Evolutionary conservation across 176 grass and related monocot genomes (phyloP).

Genomic region (Eragrostis nindensis): DNA sequence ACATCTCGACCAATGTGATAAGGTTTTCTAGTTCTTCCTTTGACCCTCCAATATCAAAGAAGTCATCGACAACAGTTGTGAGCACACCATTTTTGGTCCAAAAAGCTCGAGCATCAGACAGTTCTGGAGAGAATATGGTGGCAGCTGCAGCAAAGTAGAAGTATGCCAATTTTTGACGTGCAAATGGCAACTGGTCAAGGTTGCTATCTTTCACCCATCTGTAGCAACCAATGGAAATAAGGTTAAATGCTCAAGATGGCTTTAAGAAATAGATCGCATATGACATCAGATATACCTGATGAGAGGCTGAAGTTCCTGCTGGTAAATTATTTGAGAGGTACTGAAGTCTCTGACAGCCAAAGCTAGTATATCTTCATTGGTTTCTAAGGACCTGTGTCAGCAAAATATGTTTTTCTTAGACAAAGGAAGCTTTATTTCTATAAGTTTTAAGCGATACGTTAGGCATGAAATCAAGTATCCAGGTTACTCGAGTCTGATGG

Average conservation of each 20-base stretch:
- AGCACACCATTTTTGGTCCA: conserved; percentile 75
- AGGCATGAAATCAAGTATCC: too few species aligned
- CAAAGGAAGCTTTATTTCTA: too few species aligned
- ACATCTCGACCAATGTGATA: conserved; percentile 64
- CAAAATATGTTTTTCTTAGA: conserved; percentile 20
- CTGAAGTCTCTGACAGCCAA: conserved; percentile 59
- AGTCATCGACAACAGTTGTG: conserved; percentile 66
- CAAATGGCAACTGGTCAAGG: conserved; percentile 71
- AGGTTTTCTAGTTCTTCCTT: conserved; percentile 67
- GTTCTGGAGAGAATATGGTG: conserved; percentile 58
- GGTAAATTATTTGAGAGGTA: conserved; percentile 53
- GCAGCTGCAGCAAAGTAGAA: conserved; percentile 70
- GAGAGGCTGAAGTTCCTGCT: conserved; percentile 16
- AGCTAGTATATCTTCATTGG: conserved; percentile 45
- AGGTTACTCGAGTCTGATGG: background rate
- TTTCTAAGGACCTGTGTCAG: conserved; percentile 44
- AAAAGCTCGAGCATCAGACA: conserved; percentile 62
- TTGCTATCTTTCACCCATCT: conserved; percentile 67
- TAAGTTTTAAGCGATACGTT: too few species aligned
- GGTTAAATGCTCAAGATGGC: too few species aligned
- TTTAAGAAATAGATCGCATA: too few species aligned
- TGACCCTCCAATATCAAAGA: conserved; percentile 81
- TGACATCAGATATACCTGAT: conserved; percentile 26
- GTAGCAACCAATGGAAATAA: background rate
- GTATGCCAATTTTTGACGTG: conserved; percentile 62